Evolutionary conservation across 768 basidiomycete genomes (phyloP).

Genomic region (Rhizopogon vesiculosus): DNA sequence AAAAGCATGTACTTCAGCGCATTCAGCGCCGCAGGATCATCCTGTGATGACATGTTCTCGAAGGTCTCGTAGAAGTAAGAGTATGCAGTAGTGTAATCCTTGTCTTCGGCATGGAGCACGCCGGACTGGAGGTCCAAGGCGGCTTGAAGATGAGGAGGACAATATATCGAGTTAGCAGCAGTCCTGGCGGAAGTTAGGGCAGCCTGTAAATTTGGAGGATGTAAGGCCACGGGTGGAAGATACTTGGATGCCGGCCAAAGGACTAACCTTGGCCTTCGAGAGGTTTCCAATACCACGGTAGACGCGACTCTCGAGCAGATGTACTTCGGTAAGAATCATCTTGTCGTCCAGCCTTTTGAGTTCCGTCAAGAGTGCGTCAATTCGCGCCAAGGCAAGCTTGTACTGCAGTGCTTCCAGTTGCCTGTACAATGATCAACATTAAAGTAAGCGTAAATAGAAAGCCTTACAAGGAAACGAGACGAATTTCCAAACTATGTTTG

Average conservation of each 20-base stretch:
- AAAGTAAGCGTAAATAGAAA: not conserved
- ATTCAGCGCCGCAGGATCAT: constrained; percentile 67
- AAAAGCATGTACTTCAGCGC: constrained; percentile 97
- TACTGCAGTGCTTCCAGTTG: constrained; percentile 74
- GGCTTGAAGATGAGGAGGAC: constrained; percentile 64
- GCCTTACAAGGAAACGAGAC: constrained; percentile 69
- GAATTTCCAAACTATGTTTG: constrained; percentile 89
- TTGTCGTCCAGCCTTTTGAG: constrained; percentile 95
- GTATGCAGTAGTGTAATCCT: constrained; percentile 95
- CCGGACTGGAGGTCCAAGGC: constrained; percentile 68
- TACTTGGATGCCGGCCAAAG: not conserved
- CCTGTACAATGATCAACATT: constrained; percentile 27
- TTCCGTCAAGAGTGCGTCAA: constrained; percentile 86
- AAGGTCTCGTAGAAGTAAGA: constrained; percentile 98
- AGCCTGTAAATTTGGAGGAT: constrained; percentile 41
- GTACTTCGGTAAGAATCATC: constrained; percentile 95
- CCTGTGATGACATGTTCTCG: constrained; percentile 79
- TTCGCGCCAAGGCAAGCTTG: constrained; percentile 73
- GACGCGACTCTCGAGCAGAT: constrained; percentile 88
- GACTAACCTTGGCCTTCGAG: constrained; percentile 78
- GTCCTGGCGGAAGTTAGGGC: constrained; percentile 88
- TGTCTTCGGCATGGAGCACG: constrained; percentile 92
- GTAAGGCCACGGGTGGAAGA: not conserved
- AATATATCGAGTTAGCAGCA: constrained; percentile 94
- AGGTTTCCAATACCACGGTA: constrained; percentile 88